Evolutionary conservation across 1,284 basidiomycete species (phyloP).

Genomic region (Phenoliferia sp.): DNA sequence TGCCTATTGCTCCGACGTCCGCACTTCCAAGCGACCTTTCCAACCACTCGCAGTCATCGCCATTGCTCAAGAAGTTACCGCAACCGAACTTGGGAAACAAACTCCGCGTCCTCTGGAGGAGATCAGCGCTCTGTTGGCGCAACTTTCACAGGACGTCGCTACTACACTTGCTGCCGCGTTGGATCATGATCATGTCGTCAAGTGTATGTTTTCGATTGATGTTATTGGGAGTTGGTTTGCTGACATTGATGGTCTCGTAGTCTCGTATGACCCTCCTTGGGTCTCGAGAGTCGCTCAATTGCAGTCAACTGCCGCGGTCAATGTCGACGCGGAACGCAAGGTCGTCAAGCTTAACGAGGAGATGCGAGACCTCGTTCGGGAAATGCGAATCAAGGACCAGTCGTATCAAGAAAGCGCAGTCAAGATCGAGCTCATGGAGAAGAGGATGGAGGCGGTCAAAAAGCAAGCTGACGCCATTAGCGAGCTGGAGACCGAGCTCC

Average conservation of each 20-base stretch:
- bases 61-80: slow-evolving; percentile 66
- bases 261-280: slow-evolving; percentile 79
- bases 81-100: slow-evolving; percentile 63
- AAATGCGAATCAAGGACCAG: slow-evolving; percentile 75
- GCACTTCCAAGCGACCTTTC: slow-evolving; percentile 69
- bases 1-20: slow-evolving; percentile 68
- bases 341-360: slow-evolving; percentile 81
- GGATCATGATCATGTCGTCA: slow-evolving; percentile 69
- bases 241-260: slow-evolving; percentile 45
- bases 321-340: slow-evolving; percentile 85
- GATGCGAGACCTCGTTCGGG: slow-evolving; percentile 76
- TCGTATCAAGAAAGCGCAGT: slow-evolving; percentile 79
- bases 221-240: background rate
- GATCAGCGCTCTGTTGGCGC: slow-evolving; percentile 61
- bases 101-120: slow-evolving; percentile 60
- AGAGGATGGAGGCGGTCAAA: slow-evolving; percentile 82
- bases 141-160: slow-evolving; percentile 65
- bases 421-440: slow-evolving; percentile 91
- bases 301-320: slow-evolving; percentile 73
- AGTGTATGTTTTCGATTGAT: slow-evolving; percentile 53
- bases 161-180: slow-evolving; percentile 65
- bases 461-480: slow-evolving; percentile 72
- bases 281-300: slow-evolving; percentile 78
- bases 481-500: slow-evolving; percentile 73
- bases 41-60: slow-evolving; percentile 64